Base-by-base conservation (phyloP, 1,284 basidiomycete genomes). In the Paramarasmius palmivorus region DNA sequence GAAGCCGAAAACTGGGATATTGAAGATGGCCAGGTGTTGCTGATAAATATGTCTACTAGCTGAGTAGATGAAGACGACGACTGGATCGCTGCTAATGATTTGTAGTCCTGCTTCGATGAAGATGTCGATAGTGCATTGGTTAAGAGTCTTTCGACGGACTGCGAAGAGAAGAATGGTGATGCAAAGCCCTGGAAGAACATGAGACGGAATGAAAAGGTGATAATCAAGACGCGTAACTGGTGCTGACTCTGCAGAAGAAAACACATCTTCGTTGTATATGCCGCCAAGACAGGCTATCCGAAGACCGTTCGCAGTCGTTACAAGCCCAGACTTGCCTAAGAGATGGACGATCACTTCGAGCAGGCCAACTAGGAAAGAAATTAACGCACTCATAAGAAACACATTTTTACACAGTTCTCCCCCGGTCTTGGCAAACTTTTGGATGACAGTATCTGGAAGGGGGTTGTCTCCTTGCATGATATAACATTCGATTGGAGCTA, bases 401-500 rank as follows among this genome's bases (percentile, higher is more conserved):
- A 98, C 80, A 64, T 94, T 93, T 57, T 83, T 81, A 63, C 84
- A 86, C 19, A 98, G 66, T 64, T 94, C 86, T 22, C 92, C 90
- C 2, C 86, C 84, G 0, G 86, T 88, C 61, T 83, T 80, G 15
- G 83, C 77, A 59, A 92, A 87, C 64, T 84, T 88, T 59, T 87
- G 84, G 55, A 90, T 79, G 5, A 96, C 84, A 32, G 74, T 68
- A 32, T 79, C 72, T 2, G 95, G 93, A 17, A 97, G 71, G 1
- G 85, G 81, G 59, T 85, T 74, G 55, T 84, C 82, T 23, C 93
- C 95, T 68, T 93, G 85, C 79, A 93, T 94, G 59, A 98, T 87
- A 73, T 98, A 98, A 54, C 93, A 95, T 59, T 92, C 88, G 20
- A 97, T 74, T 4, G 96, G 93, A 35, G 88, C 92, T 90, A 64